A percentile compares a stretch with the other conserved stretches of the same genome.
phyloP scores from a whole-genome alignment of 495 filamentous ascomycete genomes.

The Cercophora scortea region DNA sequence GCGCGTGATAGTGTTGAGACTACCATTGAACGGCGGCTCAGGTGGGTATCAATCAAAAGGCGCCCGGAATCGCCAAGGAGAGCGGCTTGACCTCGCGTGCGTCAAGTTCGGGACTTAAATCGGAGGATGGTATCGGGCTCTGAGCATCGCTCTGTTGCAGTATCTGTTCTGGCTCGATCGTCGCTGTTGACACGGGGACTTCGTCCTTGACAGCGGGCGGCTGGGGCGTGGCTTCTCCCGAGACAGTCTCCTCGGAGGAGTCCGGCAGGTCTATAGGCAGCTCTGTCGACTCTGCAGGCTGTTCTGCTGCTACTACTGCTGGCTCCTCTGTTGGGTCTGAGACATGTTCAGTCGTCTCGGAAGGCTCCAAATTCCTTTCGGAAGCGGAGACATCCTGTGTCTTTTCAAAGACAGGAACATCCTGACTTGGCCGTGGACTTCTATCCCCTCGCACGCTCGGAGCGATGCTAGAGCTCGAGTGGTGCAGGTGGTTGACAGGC shows the following conservation, averaged over 20 bases:
- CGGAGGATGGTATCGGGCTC: too few relatives aligned
- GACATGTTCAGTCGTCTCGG: not conserved
- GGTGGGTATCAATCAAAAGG: not conserved
- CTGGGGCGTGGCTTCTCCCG: not conserved
- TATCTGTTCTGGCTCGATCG: too few relatives aligned
- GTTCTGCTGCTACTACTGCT: not conserved
- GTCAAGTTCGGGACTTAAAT: not conserved
- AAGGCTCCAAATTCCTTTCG: too few relatives aligned
- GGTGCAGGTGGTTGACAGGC: slow-evolving; percentile 37
- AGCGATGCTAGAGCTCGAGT: slow-evolving; percentile 9
- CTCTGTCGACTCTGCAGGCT: not conserved
- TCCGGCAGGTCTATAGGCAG: not conserved
- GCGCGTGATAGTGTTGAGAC: too few relatives aligned
- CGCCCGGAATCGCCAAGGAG: not conserved
- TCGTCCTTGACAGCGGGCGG: not conserved
- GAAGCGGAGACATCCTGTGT: too few relatives aligned
- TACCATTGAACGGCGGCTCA: too few relatives aligned
- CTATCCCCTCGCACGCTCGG: slow-evolving; percentile 17
- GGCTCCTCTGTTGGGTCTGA: not conserved
- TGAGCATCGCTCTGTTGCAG: too few relatives aligned
- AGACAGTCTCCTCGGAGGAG: not conserved
- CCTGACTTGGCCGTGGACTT: slow-evolving; percentile 23
- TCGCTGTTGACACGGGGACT: too few relatives aligned
- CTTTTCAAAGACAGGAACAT: slow-evolving; percentile 3
- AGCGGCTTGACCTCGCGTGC: not conserved